These are phyloP conservation scores for Pythium plurisporium DNA, from an alignment of 352 stramenopile genomes.

Conservation along the genomic window DNA sequence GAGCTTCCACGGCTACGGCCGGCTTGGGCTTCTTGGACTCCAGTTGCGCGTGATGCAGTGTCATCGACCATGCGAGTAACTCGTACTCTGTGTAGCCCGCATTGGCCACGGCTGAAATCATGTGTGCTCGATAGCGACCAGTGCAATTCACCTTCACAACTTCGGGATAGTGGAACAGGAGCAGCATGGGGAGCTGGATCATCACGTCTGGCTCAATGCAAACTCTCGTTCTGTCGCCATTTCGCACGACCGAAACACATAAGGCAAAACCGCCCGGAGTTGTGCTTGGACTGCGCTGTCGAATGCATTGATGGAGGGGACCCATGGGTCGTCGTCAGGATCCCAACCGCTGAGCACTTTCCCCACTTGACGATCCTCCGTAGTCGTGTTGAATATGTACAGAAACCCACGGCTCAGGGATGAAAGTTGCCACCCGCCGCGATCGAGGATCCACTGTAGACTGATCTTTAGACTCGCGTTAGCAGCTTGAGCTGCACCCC, in stretches of 20 bases:
- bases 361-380: not conserved
- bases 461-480: not conserved
- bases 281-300: not conserved
- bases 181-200: not conserved
- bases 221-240: not conserved
- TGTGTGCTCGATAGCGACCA: not conserved
- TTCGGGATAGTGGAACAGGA: not conserved
- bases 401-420: not conserved
- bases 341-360: not conserved
- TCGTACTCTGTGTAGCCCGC: too few species aligned
- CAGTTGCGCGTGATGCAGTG: not conserved
- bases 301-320: not conserved
- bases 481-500: not conserved
- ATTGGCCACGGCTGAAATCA: not conserved
- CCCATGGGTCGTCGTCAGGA: not conserved
- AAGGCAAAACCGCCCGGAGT: not conserved
- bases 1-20: too few species aligned
- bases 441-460: conserved; percentile 7
- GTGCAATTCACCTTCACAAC: not conserved
- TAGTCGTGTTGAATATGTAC: conserved; percentile 7
- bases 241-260: not conserved
- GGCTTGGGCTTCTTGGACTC: too few species aligned
- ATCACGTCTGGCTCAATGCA: not conserved
- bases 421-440: conserved; percentile 2
- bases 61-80: not conserved